Percentiles rank a stretch among this genome's conserved stretches.
phyloP scores from a whole-genome alignment of 495 filamentous ascomycete species.

The Aspergillus carlsbadensis region DNA sequence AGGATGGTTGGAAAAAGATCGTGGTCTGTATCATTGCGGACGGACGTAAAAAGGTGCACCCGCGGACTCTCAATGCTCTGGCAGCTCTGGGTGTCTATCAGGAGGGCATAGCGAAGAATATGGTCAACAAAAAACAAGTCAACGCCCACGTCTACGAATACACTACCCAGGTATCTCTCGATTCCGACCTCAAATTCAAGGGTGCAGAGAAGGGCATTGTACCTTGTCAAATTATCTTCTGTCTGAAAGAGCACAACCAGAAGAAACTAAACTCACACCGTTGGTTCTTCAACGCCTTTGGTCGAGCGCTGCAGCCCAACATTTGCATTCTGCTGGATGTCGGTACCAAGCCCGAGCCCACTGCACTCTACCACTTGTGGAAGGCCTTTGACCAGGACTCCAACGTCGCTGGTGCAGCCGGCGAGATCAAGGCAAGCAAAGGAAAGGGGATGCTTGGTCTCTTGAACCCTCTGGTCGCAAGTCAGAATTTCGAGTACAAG shows the following conservation, averaged over 20 bases:
- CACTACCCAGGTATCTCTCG: constrained; percentile 95
- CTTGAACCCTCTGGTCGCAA: constrained; percentile 91
- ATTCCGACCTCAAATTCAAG: constrained; percentile 95
- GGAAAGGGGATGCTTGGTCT: constrained; percentile 79
- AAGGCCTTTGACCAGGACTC: constrained; percentile 98
- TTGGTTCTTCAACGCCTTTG: constrained; percentile 99
- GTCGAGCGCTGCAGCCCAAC: constrained; percentile 88
- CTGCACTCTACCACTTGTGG: constrained; percentile 96
- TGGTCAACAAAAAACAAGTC: constrained; percentile 85
- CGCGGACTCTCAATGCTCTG: constrained; percentile 89
- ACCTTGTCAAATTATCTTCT: constrained; percentile 99
- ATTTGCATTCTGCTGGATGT: constrained; percentile 97
- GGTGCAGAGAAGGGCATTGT: constrained; percentile 98
- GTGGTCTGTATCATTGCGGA: constrained; percentile 96
- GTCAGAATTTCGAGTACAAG: constrained; percentile 99
- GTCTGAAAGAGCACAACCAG: constrained; percentile 94
- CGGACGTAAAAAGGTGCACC: constrained; percentile 91
- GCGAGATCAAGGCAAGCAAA: constrained; percentile 96
- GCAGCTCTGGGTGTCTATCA: constrained; percentile 99
- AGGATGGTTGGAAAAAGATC: constrained; percentile 98
- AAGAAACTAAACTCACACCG: constrained; percentile 98
- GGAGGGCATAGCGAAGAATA: constrained; percentile 96
- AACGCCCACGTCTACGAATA: constrained; percentile 97
- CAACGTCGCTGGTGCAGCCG: constrained; percentile 92
- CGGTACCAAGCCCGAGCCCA: constrained; percentile 83